Percentiles rank a stretch among this genome's conserved stretches.
phyloP scores from a whole-genome alignment of 352 stramenopile genomes.

The Discostella stelligera region DNA sequence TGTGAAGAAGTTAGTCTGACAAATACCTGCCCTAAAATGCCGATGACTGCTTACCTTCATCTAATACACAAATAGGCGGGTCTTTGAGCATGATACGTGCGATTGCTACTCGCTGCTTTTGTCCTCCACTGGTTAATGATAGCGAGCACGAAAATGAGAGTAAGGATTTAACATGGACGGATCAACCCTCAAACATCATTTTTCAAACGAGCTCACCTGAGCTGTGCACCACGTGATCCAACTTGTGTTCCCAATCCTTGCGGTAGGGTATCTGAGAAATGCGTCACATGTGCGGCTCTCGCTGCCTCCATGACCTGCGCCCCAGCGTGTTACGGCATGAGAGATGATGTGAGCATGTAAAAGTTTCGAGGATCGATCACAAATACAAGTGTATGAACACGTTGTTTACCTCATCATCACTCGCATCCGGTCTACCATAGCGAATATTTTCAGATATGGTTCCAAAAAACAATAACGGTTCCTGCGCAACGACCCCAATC shows the following conservation, averaged over 20 bases:
- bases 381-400: background rate
- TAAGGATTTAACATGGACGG: background rate
- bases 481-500: conserved; percentile 84
- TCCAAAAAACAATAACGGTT: conserved; percentile 81
- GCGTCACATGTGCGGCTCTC: conserved; percentile 62
- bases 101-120: conserved; percentile 92
- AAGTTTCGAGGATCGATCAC: background rate
- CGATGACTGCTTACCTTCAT: conserved; percentile 38
- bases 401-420: conserved; percentile 60
- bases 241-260: conserved; percentile 66
- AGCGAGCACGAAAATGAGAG: conserved; percentile 63
- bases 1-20: too few species aligned
- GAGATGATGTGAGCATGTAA: background rate
- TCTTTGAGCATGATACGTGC: conserved; percentile 69
- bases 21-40: too few species aligned
- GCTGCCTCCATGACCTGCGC: conserved; percentile 53
- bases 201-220: too few species aligned
- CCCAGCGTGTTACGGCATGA: background rate
- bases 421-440: conserved; percentile 50
- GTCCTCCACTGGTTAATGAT: conserved; percentile 80
- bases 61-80: conserved; percentile 59
- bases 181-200: conserved; percentile 74
- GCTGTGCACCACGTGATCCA: conserved; percentile 79
- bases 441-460: conserved; percentile 79
- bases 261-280: conserved; percentile 59